A percentile compares a stretch with the other conserved stretches of the same genome.
These are phyloP conservation scores for Mucor plumbeus DNA, from an alignment of 371 early-diverging fungal species.

Conservation along the genomic window DNA sequence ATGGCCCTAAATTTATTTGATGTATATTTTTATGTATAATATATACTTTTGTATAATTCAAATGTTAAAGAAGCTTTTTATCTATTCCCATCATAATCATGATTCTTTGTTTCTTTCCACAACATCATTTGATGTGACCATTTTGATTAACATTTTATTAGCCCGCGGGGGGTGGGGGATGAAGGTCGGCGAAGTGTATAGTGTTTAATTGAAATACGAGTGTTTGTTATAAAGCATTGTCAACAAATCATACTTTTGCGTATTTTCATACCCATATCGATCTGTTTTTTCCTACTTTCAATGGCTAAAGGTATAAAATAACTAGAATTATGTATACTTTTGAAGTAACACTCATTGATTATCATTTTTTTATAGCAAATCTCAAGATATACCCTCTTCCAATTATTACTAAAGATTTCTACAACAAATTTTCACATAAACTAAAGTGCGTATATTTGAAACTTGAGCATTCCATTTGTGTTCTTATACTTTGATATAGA, in stretches of 20 bases:
- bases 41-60: neutral
- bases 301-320: slow-evolving; percentile 1
- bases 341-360: no score
- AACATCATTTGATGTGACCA: neutral
- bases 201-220: neutral
- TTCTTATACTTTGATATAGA: neutral
- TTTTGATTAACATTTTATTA: neutral
- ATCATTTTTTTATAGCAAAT: neutral
- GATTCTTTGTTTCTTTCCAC: no score
- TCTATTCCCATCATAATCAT: no score
- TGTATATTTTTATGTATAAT: neutral
- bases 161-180: no score
- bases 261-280: neutral
- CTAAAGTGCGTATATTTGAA: neutral
- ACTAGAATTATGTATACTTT: no score
- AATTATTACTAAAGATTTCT: neutral
- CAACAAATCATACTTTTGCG: neutral
- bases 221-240: neutral
- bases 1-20: slow-evolving; percentile 25
- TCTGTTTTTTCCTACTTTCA: neutral
- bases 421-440: neutral
- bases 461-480: neutral
- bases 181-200: neutral
- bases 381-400: slow-evolving; percentile 11
- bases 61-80: neutral